phyloP scores from a whole-genome alignment of 1,284 basidiomycete species.

The Tylopilus orsonianus region DNA sequence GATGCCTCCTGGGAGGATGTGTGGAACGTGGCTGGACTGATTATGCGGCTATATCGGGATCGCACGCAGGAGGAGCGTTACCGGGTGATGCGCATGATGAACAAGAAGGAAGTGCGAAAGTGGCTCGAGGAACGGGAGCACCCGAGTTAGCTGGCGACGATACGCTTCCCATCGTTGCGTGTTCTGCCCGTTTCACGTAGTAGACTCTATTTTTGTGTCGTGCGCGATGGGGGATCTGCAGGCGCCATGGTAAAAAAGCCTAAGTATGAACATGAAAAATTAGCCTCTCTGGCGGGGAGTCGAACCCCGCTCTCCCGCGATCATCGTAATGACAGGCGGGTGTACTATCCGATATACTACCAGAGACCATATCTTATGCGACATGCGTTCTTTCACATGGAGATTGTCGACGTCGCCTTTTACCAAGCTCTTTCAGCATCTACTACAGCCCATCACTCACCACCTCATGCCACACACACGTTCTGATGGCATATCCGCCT shows the following conservation, averaged over 20 bases:
- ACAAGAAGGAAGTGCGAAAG: conserved; percentile 68
- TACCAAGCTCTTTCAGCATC: too few species aligned
- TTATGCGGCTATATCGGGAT: conserved; percentile 75
- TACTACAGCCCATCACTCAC: too few species aligned
- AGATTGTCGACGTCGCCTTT: too few species aligned
- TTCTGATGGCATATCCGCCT: too few species aligned
- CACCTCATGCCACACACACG: too few species aligned
- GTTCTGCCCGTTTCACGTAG: neutral
- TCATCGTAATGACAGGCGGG: conserved; percentile 38
- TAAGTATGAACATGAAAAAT: conserved; percentile 10
- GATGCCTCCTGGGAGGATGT: conserved; percentile 85
- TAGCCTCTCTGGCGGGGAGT: conserved; percentile 43
- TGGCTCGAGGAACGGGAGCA: conserved; percentile 63
- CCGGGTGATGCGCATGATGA: conserved; percentile 53
- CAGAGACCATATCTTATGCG: conserved; percentile 38
- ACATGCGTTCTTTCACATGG: too few species aligned
- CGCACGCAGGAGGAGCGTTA: conserved; percentile 36
- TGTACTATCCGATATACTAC: conserved; percentile 48
- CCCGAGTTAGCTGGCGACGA: conserved; percentile 13
- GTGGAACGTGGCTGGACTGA: conserved; percentile 74
- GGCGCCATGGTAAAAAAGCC: too few species aligned
- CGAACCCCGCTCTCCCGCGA: conserved; percentile 45
- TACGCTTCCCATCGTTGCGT: neutral
- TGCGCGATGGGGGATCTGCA: too few species aligned
- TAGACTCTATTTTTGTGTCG: neutral